phyloP scores from a whole-genome alignment of 78 protist species.

The Planoprotostelium fungivorum region DNA sequence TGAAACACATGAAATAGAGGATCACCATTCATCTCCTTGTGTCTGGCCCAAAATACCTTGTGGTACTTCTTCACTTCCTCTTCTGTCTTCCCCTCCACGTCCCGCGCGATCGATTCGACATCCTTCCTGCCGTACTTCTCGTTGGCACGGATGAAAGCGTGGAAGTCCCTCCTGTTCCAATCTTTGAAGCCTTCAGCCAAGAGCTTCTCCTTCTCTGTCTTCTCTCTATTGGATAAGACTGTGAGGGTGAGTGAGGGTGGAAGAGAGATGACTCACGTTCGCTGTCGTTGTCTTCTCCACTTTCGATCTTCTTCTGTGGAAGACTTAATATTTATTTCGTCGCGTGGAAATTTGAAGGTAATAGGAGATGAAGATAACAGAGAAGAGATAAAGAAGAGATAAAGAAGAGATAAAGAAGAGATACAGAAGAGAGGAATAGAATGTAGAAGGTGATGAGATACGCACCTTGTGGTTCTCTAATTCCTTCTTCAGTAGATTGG shows the following conservation, averaged over 20 bases:
- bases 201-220: constrained; percentile 22
- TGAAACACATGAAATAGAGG: too few relatives aligned
- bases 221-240: constrained; percentile 46
- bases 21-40: constrained; percentile 13
- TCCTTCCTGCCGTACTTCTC: constrained; percentile 68
- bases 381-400: neutral
- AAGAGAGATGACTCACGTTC: neutral
- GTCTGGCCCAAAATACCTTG: constrained; percentile 45
- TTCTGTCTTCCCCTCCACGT: constrained; percentile 48
- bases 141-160: constrained; percentile 49
- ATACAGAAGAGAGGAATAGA: neutral
- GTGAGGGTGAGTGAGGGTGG: constrained; percentile 12
- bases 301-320: too few relatives aligned
- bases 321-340: too few relatives aligned
- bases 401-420: neutral
- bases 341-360: too few relatives aligned
- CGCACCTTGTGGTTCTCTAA: constrained; percentile 13
- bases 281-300: constrained; percentile 1
- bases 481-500: constrained; percentile 54
- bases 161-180: constrained; percentile 65
- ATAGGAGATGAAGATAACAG: neutral
- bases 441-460: constrained; percentile 5
- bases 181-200: constrained; percentile 29
- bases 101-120: constrained; percentile 22
- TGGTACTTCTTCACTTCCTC: constrained; percentile 61